Evolutionary conservation across 129 eudicot genomes (phyloP), one percentile per base, ranked within the genome.

Genomic region (Escallonia rubra): DNA sequence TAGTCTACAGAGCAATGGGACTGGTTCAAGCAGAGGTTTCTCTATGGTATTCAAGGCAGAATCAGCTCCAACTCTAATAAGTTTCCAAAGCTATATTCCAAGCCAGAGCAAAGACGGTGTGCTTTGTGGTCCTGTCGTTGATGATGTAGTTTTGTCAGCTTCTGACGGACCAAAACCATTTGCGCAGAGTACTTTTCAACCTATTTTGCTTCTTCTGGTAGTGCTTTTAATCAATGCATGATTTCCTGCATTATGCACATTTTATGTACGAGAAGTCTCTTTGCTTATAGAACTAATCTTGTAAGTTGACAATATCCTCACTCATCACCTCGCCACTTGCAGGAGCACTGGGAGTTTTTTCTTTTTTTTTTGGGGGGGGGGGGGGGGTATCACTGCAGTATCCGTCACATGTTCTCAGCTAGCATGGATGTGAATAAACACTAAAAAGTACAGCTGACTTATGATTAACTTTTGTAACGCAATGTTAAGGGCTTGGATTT

Each of bases 111-210:
- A 55, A 45, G 78, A 72, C 45, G 73, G 78, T 5, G 61, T 61
- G 13, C 47, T 55, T 7, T 78, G 82, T 57, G 82, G 82, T 61
- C 82, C 82, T 10, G 78, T 72, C 3, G 40, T 72, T 62, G 82
- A 78, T 72, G 71, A 47, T 44, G 78, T 72, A 39, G 74, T 78
- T 57, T 49, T 78, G 52, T 48, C 61, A 4, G 65, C 15, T 67
- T 78, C 78, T 10, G 13, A 41, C n/a, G 69, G 74, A 12, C 45
- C n/a, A 2, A 48, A 13, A 16, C 11, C 60, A n/a, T 4, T 41
- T 47, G 4, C 60, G 50, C 16, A 11, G 8, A 10, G 47, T 63
- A 10, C 39, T 39, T 60, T 55, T 43, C 52, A 59, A 45, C 5
- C 66, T 23, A 12, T 43, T 42, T 11, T 60, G 34, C 40, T 70